Evolutionary conservation across 305 asterid genomes (phyloP).

Genomic region (Galium porrigens): DNA sequence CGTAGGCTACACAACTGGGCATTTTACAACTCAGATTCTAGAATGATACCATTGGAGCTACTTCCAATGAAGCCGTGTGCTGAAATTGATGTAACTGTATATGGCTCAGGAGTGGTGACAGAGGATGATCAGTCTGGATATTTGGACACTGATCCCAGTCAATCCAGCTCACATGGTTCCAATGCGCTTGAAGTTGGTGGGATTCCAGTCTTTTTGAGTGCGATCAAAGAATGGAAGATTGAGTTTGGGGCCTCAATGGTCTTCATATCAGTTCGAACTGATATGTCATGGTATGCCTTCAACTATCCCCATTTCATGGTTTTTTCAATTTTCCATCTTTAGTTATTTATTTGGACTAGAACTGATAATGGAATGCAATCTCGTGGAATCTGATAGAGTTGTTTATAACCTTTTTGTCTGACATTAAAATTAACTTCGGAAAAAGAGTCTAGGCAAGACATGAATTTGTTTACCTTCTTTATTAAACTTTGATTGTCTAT

Average conservation of each 20-base stretch:
- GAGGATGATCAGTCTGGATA: slow-evolving; percentile 91
- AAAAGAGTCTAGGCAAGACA: not conserved
- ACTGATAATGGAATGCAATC: not conserved
- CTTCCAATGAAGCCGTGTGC: slow-evolving; percentile 86
- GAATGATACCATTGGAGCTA: slow-evolving; percentile 78
- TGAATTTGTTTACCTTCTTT: slow-evolving; percentile 2
- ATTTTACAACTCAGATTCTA: slow-evolving; percentile 77
- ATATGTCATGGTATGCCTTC: slow-evolving; percentile 70
- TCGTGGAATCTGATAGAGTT: not conserved
- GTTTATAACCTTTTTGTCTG: not conserved
- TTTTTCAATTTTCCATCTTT: not conserved
- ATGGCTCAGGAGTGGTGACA: slow-evolving; percentile 80
- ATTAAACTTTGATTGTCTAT: not conserved
- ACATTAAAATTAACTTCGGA: not conserved
- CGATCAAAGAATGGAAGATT: slow-evolving; percentile 88
- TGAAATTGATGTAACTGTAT: slow-evolving; percentile 76
- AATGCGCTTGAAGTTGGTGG: slow-evolving; percentile 46
- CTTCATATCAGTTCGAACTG: slow-evolving; percentile 73
- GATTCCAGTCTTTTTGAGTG: slow-evolving; percentile 67
- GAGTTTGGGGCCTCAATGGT: slow-evolving; percentile 80
- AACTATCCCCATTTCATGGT: slow-evolving; percentile 1
- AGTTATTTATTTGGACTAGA: not conserved
- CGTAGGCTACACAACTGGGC: slow-evolving; percentile 92
- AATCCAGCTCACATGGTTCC: slow-evolving; percentile 45
- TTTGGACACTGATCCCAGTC: slow-evolving; percentile 48